Conservation (phyloP, 257 asterid genomes). For the Petunia secreta region DNA sequence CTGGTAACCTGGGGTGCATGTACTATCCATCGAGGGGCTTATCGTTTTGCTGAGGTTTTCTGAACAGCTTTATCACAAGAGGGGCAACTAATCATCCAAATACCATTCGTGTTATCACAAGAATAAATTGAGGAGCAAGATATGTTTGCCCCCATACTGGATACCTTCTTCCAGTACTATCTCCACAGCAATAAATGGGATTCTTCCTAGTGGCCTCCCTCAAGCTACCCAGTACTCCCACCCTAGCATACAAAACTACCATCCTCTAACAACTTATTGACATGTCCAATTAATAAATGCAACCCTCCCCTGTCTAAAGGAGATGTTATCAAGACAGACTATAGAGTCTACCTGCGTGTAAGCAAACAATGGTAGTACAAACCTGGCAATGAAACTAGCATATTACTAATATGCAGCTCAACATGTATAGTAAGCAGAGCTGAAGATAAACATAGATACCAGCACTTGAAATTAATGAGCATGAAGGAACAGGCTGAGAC, state of each 20-base stretch:
- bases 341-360: not conserved
- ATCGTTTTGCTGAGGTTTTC: not conserved
- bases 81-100: not conserved
- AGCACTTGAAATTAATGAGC: not conserved
- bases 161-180: too few species aligned
- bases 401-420: slow-evolving; percentile 7
- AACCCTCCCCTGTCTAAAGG: not conserved
- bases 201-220: too few species aligned
- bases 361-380: not conserved
- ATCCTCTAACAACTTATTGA: not conserved
- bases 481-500: not conserved
- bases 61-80: not conserved
- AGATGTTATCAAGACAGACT: not conserved
- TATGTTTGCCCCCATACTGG: too few species aligned
- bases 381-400: not conserved
- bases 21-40: not conserved
- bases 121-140: too few species aligned
- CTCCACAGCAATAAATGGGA: too few species aligned
- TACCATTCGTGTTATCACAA: too few species aligned
- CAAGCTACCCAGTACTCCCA: not conserved
- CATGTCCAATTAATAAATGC: not conserved
- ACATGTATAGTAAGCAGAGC: not conserved
- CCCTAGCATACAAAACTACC: not conserved
- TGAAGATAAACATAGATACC: not conserved
- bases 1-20: not conserved